phyloP scores from a whole-genome alignment of 805 yeast species.

The Saccharomycopsis sp. region DNA sequence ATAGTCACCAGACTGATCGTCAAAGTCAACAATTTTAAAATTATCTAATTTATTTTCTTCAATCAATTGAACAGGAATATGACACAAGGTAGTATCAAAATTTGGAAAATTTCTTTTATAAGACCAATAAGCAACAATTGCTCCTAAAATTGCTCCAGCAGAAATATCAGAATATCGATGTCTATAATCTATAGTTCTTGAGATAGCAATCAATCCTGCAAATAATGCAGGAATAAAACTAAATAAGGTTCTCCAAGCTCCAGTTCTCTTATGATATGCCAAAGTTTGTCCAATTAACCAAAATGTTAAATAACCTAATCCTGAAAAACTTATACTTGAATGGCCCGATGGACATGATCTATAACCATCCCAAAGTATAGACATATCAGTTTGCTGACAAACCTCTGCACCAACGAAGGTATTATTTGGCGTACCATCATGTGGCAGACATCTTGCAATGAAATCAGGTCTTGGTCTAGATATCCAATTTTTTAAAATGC shows the following conservation, averaged over 20 bases:
- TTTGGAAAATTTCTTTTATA: constrained; percentile 37
- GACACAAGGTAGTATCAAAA: constrained; percentile 24
- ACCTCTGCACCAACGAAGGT: constrained; percentile 45
- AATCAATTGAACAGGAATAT: constrained; percentile 17
- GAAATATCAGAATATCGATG: constrained; percentile 87
- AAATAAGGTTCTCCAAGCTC: constrained; percentile 58
- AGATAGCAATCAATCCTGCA: constrained; percentile 72
- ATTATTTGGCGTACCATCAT: constrained; percentile 47
- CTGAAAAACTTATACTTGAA: constrained; percentile 63
- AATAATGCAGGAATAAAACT: constrained; percentile 51
- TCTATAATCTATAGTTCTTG: constrained; percentile 87
- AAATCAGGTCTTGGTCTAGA: constrained; percentile 94
- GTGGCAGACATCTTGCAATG: constrained; percentile 74
- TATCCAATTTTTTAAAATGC: constrained; percentile 74
- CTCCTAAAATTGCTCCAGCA: constrained; percentile 69
- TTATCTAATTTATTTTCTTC: constrained; percentile 16
- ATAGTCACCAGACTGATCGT: background rate
- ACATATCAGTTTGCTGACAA: constrained; percentile 31
- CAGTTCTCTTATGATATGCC: constrained; percentile 40
- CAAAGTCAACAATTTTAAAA: constrained; percentile 7
- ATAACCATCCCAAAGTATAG: constrained; percentile 50
- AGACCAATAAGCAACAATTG: constrained; percentile 41
- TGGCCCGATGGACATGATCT: constrained; percentile 84
- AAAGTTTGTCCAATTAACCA: constrained; percentile 67
- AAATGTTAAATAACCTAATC: constrained; percentile 54